These are phyloP conservation scores for Penicillium canescens DNA, from an alignment of 495 filamentous ascomycete species.

Conservation along the genomic window DNA sequence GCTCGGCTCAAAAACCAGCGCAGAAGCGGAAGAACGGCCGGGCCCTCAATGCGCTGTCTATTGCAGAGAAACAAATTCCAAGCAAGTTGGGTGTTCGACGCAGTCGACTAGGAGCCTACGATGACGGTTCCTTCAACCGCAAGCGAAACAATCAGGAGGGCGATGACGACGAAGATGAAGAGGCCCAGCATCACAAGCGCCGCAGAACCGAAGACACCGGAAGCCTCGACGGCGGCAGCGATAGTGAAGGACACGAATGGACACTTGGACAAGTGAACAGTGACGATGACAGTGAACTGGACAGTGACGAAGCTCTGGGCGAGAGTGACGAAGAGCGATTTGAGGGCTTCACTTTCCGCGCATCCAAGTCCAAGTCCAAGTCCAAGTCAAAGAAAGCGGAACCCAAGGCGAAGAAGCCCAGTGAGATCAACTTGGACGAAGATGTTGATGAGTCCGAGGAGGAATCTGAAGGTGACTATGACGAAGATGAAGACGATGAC, in stretches of 20 bases:
- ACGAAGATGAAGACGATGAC: constrained; percentile 56
- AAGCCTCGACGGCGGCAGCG: constrained; percentile 61
- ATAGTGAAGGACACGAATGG: constrained; percentile 90
- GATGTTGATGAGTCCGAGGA: constrained; percentile 53
- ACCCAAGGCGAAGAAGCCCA: constrained; percentile 26
- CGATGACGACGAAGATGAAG: constrained; percentile 52
- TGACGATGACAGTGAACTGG: constrained; percentile 80
- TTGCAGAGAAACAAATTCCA: constrained; percentile 66
- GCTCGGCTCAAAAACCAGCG: constrained; percentile 41
- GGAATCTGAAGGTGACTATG: constrained; percentile 46
- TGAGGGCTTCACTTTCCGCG: constrained; percentile 71
- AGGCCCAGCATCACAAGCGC: constrained; percentile 48
- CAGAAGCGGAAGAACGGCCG: constrained; percentile 55
- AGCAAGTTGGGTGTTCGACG: constrained; percentile 50
- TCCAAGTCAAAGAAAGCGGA: constrained; percentile 27
- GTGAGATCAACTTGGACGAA: constrained; percentile 56
- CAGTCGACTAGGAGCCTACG: constrained; percentile 58
- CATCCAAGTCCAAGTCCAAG: constrained; percentile 50
- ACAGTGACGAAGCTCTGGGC: constrained; percentile 92
- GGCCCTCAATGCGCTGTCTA: constrained; percentile 79
- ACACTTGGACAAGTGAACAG: constrained; percentile 71
- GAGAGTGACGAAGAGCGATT: constrained; percentile 84
- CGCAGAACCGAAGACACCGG: constrained; percentile 41
- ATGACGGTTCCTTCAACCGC: constrained; percentile 45
- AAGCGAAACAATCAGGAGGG: constrained; percentile 40